Base-by-base conservation (phyloP, 331 rosid species). In the Quercus phellos region DNA sequence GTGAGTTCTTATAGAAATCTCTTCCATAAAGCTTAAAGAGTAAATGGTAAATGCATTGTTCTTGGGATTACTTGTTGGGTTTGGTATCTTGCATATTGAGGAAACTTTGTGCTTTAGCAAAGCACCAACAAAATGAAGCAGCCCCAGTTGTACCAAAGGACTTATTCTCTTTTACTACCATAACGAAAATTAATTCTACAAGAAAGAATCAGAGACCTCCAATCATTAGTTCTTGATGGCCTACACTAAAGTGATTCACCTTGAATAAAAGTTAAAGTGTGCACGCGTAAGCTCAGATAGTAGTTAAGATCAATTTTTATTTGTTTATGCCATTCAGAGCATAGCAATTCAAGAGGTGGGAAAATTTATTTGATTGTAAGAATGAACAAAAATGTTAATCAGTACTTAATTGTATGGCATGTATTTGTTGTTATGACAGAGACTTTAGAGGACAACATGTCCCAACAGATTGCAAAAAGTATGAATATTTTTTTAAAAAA, bases 11-110 rank as follows among this genome's bases (percentile, higher is more conserved):
- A 80, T 87, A 72, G 66, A 77, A 30, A 74, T 78, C 61, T 58
- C 63, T 74, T 54, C 56, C 46, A 1, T 74, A 19, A 74, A 51
- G 50, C 43, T 35, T 19, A 29, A 75, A 34, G 34, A 56, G 55
- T 13, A 51, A 12, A 13, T 26, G 12, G 12, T 38, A 38, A 38
- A 8, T 2, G n/a, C 17, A 2, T 51, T 58, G 18, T 64, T 51
- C 70, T 22, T 60, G 77, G 92, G 81, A 85, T 90, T 83, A 87
- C 95, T 90, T 93, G 82, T 74, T 92, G 88, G 95, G 82, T 91
- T 88, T 87, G 87, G 97, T 84, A 94, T 88, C 85, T 84, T 70
- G 75, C 78, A 26, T 68, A 8, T 8, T 38, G 32, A 21, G 70
- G 72, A 85, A 82, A 80, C 91, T 89, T 90, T 30, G 82, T 63